Evolutionary conservation across 2,329 filamentous ascomycete genomes (phyloP).

Genomic region (Cytospora piceicola): DNA sequence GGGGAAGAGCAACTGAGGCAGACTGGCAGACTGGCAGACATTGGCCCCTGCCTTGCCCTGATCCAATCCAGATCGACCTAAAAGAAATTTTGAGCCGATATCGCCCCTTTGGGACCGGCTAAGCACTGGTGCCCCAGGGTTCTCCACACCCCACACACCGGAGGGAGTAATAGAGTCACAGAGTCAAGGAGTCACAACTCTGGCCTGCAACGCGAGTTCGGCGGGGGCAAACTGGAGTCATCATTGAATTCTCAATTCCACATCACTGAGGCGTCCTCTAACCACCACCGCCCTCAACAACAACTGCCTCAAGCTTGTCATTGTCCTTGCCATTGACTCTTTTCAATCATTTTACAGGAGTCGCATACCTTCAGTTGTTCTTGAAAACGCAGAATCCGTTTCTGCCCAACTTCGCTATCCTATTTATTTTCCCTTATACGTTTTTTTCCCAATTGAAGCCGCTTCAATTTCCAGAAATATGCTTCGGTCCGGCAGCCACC

Average conservation of each 20-base stretch:
- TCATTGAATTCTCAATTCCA: slow-evolving; percentile 1
- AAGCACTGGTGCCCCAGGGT: background rate
- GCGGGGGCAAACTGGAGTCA: slow-evolving; percentile 4
- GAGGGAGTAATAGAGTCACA: too few species aligned
- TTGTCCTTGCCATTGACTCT: slow-evolving; percentile 15
- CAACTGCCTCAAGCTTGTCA: background rate
- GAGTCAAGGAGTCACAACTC: background rate
- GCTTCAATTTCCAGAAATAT: slow-evolving; percentile 41
- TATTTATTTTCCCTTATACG: slow-evolving; percentile 11
- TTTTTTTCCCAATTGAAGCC: slow-evolving; percentile 17
- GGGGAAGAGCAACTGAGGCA: too few species aligned
- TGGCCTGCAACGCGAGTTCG: background rate
- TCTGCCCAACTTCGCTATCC: background rate
- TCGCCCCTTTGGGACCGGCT: background rate
- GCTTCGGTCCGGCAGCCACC: slow-evolving; percentile 51
- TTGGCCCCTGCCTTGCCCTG: too few species aligned
- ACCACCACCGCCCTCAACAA: background rate
- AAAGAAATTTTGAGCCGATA: slow-evolving; percentile 6
- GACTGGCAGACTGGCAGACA: too few species aligned
- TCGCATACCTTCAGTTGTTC: background rate
- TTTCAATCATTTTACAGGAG: slow-evolving; percentile 11
- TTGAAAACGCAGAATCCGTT: background rate
- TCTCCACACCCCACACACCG: background rate
- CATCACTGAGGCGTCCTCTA: background rate
- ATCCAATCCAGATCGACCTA: background rate